Evolutionary conservation across 805 yeast genomes (phyloP), one percentile per base, ranked within the genome.

Genomic region (Kluyveromyces nonfermentans): DNA sequence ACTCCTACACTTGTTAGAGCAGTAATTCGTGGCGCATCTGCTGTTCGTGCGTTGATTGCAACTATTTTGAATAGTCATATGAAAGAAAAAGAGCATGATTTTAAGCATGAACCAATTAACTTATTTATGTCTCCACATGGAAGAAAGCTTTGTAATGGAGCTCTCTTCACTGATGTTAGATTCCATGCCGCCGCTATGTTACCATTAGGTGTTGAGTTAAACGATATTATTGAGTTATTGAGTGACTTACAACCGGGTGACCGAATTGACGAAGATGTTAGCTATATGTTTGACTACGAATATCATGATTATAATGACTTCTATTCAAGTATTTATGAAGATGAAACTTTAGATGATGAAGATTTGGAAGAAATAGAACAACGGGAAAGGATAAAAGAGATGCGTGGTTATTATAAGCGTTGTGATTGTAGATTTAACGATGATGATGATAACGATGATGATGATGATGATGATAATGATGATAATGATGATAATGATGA

Each of bases 121-220:
- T 71, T 77, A 43, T 82, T 79, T 54, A 70, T 78, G 69, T 77
- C 80, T 17, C 88, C 89, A 2, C 73, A 77, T 62, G 84, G 81
- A 1, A 66, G 89, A 47, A 72, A 75, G 44, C 59, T 71, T 17
- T 77, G 80, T 17, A 72, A 72, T 41, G 89, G 90, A 3, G 71
- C 82, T 0, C 56, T 82, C 25, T 68, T 63, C 53, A 71, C 76
- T 4, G 85, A 80, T 55, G 70, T 78, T 56, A 67, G 82, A 50
- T 67, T 77, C 41, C 74, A 76, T 45, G 73, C 78, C 30, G 75
- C 80, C 3, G 75, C 80, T 1, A 64, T 80, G 57, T 57, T 73
- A 17, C 73, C 77, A 1, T 51, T 73, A 12, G 79, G 79, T 0
- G 55, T 64, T 5, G 73, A 69, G 19, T 47, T 71, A 25, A 67